Evolutionary conservation across 2,329 filamentous ascomycete genomes (phyloP).

Genomic region (Botrytis medusae): DNA sequence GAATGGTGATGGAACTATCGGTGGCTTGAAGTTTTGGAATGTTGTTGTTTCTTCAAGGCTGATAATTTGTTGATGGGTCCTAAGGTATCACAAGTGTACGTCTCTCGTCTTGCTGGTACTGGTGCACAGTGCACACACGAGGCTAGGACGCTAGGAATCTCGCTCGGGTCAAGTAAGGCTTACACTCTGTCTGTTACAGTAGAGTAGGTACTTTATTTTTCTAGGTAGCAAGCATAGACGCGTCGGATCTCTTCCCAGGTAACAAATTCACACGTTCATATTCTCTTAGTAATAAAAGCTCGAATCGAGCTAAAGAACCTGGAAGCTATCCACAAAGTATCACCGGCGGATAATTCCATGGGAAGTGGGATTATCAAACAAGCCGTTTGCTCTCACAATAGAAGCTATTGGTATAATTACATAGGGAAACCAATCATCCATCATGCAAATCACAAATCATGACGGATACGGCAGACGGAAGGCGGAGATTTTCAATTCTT

Average conservation of each 20-base stretch:
- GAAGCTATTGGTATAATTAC: background rate
- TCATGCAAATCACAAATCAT: background rate
- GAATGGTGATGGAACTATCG: background rate
- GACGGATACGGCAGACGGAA: background rate
- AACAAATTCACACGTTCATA: too few species aligned
- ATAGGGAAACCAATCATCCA: background rate
- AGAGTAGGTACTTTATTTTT: background rate
- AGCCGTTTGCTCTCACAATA: background rate
- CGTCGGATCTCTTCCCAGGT: background rate
- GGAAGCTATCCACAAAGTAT: background rate
- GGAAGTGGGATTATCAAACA: background rate
- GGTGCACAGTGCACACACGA: background rate
- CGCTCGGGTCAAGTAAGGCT: conserved; percentile 4
- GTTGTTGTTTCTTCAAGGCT: conserved; percentile 17
- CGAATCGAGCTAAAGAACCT: background rate
- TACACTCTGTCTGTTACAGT: background rate
- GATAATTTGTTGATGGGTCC: conserved; percentile 19
- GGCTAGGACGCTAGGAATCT: conserved; percentile 16
- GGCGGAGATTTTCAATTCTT: background rate
- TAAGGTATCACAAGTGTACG: conserved; percentile 15
- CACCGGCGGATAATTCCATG: background rate
- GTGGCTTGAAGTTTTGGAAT: background rate
- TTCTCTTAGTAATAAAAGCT: background rate
- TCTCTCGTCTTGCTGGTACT: background rate
- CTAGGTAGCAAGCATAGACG: conserved; percentile 17